Base-by-base conservation (phyloP, 176 grass and related monocot genomes). In the Phragmites australis region DNA sequence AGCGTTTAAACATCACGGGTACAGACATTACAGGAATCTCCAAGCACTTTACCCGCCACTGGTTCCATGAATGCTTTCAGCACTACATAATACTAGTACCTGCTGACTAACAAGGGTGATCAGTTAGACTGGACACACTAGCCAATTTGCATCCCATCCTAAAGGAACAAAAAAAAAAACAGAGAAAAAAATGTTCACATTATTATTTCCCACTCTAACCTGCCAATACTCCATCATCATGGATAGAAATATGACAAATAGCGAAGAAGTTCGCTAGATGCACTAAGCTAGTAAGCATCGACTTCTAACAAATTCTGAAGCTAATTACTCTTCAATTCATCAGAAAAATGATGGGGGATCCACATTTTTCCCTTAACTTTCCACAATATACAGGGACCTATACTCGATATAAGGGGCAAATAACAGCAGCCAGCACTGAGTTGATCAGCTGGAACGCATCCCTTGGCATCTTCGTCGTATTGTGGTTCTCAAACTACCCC, bases 351-450 rank as follows among this genome's bases (percentile, higher is more conserved):
- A 80, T 70, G 86, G 75, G 65, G 83, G 82, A 68, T 50, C 74
- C 83, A 68, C 26, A 48, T 57, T 85, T 77, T 88, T 84, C 68
- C 45, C 76, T 66, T 85, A 40, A 66, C 74, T 88, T 90, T 88
- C 90, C 81, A 76, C 68, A 93, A 97, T 97, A 91, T 93, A 97
- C 90, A 97, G 79, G 86, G 82, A 83, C 84, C 84, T 72, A 81
- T 92, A 88, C 87, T 88, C 86, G 58, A 73, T 84, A 85, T 73
- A 88, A 75, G 86, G 89, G 81, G 65, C 80, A 81, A 68, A 68
- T 50, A 78, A 82, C 80, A 68, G 55, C 83, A 83, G 75, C 83
- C 70, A 76, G 60, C 83, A 63, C 65, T 60, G 75, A 80, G 66
- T 88, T 95, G 78, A 90, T 81, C 58, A 63, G 87, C 64, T 72